These are phyloP conservation scores for Crithidia bombi DNA, from an alignment of 208 protist genomes.

Conservation along the genomic window DNA sequence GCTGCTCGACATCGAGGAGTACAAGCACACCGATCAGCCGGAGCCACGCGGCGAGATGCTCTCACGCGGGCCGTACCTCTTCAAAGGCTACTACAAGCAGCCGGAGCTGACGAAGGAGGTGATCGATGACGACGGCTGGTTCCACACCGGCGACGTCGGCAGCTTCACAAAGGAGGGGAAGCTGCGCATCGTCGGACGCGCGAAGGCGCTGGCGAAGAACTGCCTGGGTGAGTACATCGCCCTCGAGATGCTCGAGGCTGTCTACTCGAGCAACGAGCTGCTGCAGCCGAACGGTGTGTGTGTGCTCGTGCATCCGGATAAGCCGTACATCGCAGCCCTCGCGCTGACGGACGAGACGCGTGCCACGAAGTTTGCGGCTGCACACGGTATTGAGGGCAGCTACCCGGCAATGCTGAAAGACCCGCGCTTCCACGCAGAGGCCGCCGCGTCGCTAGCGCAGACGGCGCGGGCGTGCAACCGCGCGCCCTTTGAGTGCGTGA, in stretches of 20 bases:
- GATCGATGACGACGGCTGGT: slow-evolving; percentile 89
- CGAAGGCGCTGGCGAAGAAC: slow-evolving; percentile 94
- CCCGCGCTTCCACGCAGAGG: slow-evolving; percentile 49
- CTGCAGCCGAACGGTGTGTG: slow-evolving; percentile 75
- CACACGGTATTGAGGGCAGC: slow-evolving; percentile 38
- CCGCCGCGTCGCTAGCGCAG: slow-evolving; percentile 52
- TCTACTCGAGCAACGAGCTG: slow-evolving; percentile 68
- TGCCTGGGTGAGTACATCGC: slow-evolving; percentile 94
- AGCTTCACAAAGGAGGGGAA: slow-evolving; percentile 52
- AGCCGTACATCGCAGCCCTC: slow-evolving; percentile 76
- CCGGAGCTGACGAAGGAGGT: slow-evolving; percentile 84
- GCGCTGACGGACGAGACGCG: slow-evolving; percentile 53
- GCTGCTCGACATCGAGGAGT: slow-evolving; percentile 91
- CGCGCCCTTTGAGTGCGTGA: slow-evolving; percentile 52
- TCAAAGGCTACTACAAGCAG: slow-evolving; percentile 93
- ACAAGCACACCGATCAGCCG: slow-evolving; percentile 79
- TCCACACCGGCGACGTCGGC: slow-evolving; percentile 93
- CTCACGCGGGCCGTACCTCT: slow-evolving; percentile 78
- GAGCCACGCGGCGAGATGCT: slow-evolving; percentile 84
- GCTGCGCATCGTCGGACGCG: slow-evolving; percentile 87
- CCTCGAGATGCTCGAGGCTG: slow-evolving; percentile 77
- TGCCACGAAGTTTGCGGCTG: slow-evolving; percentile 52
- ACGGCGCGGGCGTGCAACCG: slow-evolving; percentile 37
- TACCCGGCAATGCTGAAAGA: slow-evolving; percentile 62
- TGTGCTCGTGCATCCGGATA: slow-evolving; percentile 80